These are phyloP conservation scores for Penicillium robsamsonii DNA, from an alignment of 495 filamentous ascomycete genomes.

Conservation along the genomic window DNA sequence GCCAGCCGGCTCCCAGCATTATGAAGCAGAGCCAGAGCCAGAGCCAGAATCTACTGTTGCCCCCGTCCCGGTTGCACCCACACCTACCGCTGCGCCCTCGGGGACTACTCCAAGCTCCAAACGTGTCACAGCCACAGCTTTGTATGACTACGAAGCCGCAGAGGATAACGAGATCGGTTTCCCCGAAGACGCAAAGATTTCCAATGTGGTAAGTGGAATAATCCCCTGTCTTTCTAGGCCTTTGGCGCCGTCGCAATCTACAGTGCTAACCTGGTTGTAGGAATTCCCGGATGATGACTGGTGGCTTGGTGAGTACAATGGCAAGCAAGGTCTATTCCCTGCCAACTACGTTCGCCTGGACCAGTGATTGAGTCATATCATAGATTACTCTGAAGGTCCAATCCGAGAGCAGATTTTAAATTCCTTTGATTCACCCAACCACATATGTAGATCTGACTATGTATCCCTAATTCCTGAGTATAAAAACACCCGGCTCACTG, in stretches of 20 bases:
- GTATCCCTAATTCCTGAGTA: not conserved
- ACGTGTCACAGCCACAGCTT: constrained; percentile 70
- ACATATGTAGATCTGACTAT: not conserved
- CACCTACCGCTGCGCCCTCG: constrained; percentile 8
- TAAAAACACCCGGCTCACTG: not conserved
- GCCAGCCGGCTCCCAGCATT: constrained; percentile 27
- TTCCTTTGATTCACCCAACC: not conserved
- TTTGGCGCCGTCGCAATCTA: not conserved
- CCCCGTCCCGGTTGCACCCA: constrained; percentile 2
- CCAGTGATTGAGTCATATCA: constrained; percentile 38
- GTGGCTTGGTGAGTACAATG: constrained; percentile 88
- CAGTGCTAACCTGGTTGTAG: constrained; percentile 38
- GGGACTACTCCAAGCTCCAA: constrained; percentile 27
- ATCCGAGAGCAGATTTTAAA: not conserved
- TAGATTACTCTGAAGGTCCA: not conserved
- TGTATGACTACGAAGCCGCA: constrained; percentile 96
- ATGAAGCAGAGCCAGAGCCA: constrained; percentile 18
- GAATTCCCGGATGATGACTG: constrained; percentile 98
- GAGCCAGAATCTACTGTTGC: constrained; percentile 7
- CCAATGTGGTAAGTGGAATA: constrained; percentile 53
- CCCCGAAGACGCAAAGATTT: constrained; percentile 80
- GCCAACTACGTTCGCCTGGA: constrained; percentile 75
- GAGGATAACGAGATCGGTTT: constrained; percentile 98
- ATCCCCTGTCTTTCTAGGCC: not conserved
- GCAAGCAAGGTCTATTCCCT: constrained; percentile 86